phyloP scores from a whole-genome alignment of 2,329 filamentous ascomycete species.

The Colletotrichum lentis region DNA sequence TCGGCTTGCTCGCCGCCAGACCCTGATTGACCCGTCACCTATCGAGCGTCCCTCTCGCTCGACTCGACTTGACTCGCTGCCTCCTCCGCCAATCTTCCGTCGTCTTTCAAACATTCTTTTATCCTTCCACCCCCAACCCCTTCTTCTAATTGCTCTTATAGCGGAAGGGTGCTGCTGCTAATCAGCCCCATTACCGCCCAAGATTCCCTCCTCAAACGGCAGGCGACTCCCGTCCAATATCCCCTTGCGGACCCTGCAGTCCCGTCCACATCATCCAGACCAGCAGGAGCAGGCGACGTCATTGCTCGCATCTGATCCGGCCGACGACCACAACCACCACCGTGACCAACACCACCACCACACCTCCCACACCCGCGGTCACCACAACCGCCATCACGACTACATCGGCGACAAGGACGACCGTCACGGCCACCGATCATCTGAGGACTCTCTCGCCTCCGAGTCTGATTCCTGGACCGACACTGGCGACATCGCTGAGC shows the following conservation, averaged over 20 bases:
- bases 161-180: constrained; percentile 75
- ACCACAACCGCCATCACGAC: constrained; percentile 52
- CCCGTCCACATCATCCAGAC: constrained; percentile 47
- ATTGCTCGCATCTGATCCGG: constrained; percentile 52
- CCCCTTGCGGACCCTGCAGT: constrained; percentile 78
- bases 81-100: constrained; percentile 25
- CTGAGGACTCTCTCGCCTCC: constrained; percentile 64
- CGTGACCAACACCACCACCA: constrained; percentile 43
- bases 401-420: constrained; percentile 54
- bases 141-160: constrained; percentile 44
- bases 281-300: constrained; percentile 55
- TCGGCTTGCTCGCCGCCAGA: constrained; percentile 15
- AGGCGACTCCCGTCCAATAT: constrained; percentile 83
- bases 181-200: constrained; percentile 80
- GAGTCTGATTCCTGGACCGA: constrained; percentile 82
- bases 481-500: constrained; percentile 93
- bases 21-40: constrained; percentile 30
- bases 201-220: constrained; percentile 79
- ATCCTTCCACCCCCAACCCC: constrained; percentile 42
- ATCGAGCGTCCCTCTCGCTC: constrained; percentile 13
- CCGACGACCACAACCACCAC: constrained; percentile 51
- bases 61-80: constrained; percentile 7
- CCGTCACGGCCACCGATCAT: constrained; percentile 57
- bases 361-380: constrained; percentile 41
- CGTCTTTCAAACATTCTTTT: constrained; percentile 44